A percentile compares a stretch with the other conserved stretches of the same genome.
phyloP scores from a whole-genome alignment of 805 yeast species.

The Yarrowia osloensis region DNA sequence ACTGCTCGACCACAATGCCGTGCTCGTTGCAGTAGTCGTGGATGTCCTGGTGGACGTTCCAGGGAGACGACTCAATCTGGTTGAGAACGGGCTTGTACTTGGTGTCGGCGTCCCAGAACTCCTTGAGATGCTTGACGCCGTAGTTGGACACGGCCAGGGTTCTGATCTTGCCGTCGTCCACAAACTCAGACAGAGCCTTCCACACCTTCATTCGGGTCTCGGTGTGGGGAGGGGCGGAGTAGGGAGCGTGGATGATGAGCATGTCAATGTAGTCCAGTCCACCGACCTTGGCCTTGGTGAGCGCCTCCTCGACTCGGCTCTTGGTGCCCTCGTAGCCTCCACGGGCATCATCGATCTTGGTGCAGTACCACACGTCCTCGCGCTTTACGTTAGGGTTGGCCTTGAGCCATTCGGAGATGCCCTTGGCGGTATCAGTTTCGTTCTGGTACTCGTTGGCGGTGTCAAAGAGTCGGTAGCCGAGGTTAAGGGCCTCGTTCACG shows the following conservation, averaged over 20 bases:
- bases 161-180: slow-evolving; percentile 62
- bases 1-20: slow-evolving; percentile 69
- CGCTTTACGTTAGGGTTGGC: slow-evolving; percentile 67
- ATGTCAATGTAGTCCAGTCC: slow-evolving; percentile 77
- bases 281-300: slow-evolving; percentile 62
- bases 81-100: slow-evolving; percentile 70
- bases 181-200: slow-evolving; percentile 71
- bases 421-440: slow-evolving; percentile 68
- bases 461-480: slow-evolving; percentile 77
- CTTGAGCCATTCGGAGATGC: slow-evolving; percentile 61
- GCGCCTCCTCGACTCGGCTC: slow-evolving; percentile 77
- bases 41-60: slow-evolving; percentile 71
- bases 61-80: slow-evolving; percentile 91
- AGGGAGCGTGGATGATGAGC: slow-evolving; percentile 82
- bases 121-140: slow-evolving; percentile 63
- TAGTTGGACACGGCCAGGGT: slow-evolving; percentile 85
- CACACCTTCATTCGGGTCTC: slow-evolving; percentile 75
- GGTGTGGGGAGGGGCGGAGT: slow-evolving; percentile 75
- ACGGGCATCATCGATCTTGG: slow-evolving; percentile 83
- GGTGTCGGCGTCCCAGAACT: slow-evolving; percentile 65
- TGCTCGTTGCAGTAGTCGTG: slow-evolving; percentile 59
- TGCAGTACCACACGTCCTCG: slow-evolving; percentile 74
- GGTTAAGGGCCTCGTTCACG: slow-evolving; percentile 79
- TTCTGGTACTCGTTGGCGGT: slow-evolving; percentile 74
- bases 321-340: slow-evolving; percentile 43